Base-by-base conservation (phyloP, 2,329 filamentous ascomycete species). In the Ophiostoma sp. region DNA sequence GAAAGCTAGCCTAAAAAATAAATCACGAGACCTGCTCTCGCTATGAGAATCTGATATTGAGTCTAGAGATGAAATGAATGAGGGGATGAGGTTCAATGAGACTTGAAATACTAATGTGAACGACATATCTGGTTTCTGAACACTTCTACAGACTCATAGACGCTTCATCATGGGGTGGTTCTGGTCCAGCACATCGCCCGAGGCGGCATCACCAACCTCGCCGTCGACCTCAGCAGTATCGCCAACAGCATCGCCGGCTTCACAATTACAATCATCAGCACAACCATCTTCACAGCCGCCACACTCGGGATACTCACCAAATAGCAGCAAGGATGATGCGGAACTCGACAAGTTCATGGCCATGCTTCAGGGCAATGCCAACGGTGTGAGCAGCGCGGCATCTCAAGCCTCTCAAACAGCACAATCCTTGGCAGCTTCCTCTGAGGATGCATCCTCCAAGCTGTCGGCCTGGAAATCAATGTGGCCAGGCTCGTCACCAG, bases 141-240 rank as follows among this genome's bases (percentile, higher is more conserved):
- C 31, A 33, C 8, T 7, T 11, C 20, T 65, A 8, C 6, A 39
- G 8, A 31, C 15, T 65, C 31, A 39, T 41, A 39, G 3, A 23
- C 5, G 4, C 31, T 23, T 54, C 66, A 80, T 70, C 73, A 89
- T 89, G 87, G 86, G 86, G 74, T 89, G 87, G 87, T 80, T 88
- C 72, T 89, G 86, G 85, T 81, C 84, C 71, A 81, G 79, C 6
- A 73, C 78, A n/a, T 75, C 79, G 20, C 72, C 79, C 74, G 65
- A 64, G 72, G 54, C 57, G 2, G n/a, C 52, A 48, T 13, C 69
- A 62, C 13, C 68, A 52, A 33, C 71, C 33, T 48, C 72, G n/a
- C n/a, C 68, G 13, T 1, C 73, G 41, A 39, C 72, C 13, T 15
- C 68, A n/a, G 3, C 68, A 31, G 69, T 75, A 67, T 67, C 67